These are phyloP conservation scores for Fraxinus sp. DNA, from an alignment of 305 asterid genomes.

Conservation along the genomic window DNA sequence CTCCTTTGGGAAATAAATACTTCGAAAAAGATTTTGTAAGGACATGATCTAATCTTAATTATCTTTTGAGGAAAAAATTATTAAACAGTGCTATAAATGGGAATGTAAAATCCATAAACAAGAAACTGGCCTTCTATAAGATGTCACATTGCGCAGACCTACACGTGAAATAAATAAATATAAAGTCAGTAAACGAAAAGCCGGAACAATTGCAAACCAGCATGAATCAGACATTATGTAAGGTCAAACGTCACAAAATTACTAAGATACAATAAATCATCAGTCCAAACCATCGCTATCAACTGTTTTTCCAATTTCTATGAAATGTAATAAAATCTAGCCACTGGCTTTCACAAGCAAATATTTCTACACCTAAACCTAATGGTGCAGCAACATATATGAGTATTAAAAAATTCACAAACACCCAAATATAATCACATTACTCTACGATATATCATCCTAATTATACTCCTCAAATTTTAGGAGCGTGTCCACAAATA, in stretches of 20 bases:
- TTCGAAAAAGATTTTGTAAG: neutral
- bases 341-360: neutral
- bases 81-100: neutral
- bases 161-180: neutral
- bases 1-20: neutral
- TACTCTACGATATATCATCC: conserved; percentile 14
- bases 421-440: neutral
- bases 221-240: neutral
- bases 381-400: neutral
- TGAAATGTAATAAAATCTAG: neutral
- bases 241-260: neutral
- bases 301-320: neutral
- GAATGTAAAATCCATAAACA: neutral
- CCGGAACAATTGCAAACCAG: neutral
- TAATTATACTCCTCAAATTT: neutral
- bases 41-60: neutral
- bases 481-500: neutral
- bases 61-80: neutral
- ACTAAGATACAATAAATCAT: neutral
- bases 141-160: neutral
- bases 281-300: neutral
- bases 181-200: neutral
- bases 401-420: neutral
- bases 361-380: neutral
- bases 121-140: neutral